Evolutionary conservation across 768 basidiomycete genomes (phyloP), one percentile per base, ranked within the genome.

Genomic region (Suillus cothurnatus): DNA sequence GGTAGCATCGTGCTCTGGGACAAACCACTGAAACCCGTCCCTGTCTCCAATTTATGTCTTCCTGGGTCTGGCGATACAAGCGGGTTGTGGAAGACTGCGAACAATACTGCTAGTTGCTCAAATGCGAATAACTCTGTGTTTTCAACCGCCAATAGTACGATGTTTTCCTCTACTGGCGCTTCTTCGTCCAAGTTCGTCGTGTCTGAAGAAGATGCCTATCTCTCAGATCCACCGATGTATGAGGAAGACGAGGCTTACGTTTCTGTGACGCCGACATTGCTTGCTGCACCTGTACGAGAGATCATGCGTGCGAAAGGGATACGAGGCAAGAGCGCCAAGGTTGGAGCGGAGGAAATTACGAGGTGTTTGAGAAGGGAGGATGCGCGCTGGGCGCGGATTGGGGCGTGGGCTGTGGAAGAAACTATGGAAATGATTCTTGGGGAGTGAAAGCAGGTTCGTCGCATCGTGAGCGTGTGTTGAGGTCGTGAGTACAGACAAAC

Each of bases 1-100:
- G 93, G 92, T n/a, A 86, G 84, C 63, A 86, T 93, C 64, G 81
- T 92, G 1, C 74, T 91, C 4, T 92, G 90, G 87, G 88, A 91
- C 64, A 90, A 90, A 0, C 86, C 88, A 4, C 78, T 80, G 17
- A 80, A 76, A 61, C 36, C 43, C 61, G 31, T 49, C 14, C n/a
- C 58, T 17, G 56, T n/a, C 57, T 36, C 34, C 58, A 61, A 23
- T 65, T 64, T 6, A 32, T 59, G 26, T 56, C 19, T 45, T 66
- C 6, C 65, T 17, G 28, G 63, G 63, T 17, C 67, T 56, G 12
- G 32, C 31, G 69, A 78, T 36, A 67, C 74, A 6, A 79, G 76
- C 38, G 70, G 71, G 11, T 70, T 90, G 38, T 92, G 90, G 90
- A 86, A 82, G 56, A 69, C 71, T 28, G 67, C 70, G 61, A 62